Evolutionary conservation across 2,329 filamentous ascomycete genomes (phyloP).

Genomic region (Didymellaceae sp.): DNA sequence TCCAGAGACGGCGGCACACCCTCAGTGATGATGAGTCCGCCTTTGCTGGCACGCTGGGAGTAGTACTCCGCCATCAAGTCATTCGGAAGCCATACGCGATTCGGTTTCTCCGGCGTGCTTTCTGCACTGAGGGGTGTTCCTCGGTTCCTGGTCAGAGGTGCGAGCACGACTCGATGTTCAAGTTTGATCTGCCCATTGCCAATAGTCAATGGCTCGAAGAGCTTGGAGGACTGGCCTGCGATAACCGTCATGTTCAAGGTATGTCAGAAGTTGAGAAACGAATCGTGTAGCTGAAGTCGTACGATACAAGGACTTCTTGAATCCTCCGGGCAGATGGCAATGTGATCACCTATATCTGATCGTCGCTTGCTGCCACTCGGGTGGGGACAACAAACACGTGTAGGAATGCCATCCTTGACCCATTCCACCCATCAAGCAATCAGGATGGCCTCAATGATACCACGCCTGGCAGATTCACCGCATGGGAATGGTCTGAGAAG

Average conservation of each 20-base stretch:
- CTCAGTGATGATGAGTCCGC: slow-evolving; percentile 65
- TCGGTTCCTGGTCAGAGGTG: slow-evolving; percentile 48
- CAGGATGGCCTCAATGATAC: neutral
- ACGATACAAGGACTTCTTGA: neutral
- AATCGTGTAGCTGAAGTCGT: neutral
- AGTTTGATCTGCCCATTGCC: slow-evolving; percentile 43
- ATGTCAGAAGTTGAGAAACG: neutral
- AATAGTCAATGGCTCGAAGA: slow-evolving; percentile 44
- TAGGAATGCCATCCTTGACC: neutral
- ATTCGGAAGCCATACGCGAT: slow-evolving; percentile 56
- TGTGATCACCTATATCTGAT: slow-evolving; percentile 1
- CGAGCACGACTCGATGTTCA: slow-evolving; percentile 42
- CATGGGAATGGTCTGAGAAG: too few species aligned
- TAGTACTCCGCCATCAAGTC: slow-evolving; percentile 57
- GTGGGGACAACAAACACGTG: slow-evolving; percentile 1
- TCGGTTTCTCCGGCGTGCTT: slow-evolving; percentile 52
- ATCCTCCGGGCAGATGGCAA: neutral
- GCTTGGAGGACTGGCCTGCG: slow-evolving; percentile 32
- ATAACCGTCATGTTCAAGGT: neutral
- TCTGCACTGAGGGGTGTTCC: slow-evolving; percentile 53
- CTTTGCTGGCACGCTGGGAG: slow-evolving; percentile 57
- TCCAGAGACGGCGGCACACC: slow-evolving; percentile 58
- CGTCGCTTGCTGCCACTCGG: slow-evolving; percentile 14
- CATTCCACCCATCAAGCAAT: neutral
- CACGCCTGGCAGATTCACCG: too few species aligned